Percentiles rank a stretch among this genome's conserved stretches.
Conservation (phyloP, 2,329 filamentous ascomycete genomes). For the Colletotrichum brevisporum region DNA sequence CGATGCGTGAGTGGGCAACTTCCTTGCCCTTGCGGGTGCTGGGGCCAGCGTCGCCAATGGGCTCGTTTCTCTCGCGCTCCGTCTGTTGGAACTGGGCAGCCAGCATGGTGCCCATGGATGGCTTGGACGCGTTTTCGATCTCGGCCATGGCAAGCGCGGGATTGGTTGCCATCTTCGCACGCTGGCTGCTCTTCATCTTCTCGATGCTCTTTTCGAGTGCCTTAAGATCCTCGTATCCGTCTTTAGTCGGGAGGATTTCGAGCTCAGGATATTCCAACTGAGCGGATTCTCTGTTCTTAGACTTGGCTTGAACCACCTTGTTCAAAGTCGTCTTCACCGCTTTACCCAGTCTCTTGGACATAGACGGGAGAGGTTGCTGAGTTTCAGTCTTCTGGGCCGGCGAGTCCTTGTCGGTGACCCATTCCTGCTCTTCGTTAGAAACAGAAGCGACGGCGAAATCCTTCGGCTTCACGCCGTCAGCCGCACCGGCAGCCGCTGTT, state of each 20-base stretch:
- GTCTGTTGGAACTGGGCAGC: conserved; percentile 14
- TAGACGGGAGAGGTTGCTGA: conserved; percentile 42
- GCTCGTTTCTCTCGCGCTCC: conserved; percentile 20
- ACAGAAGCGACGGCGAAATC: conserved; percentile 49
- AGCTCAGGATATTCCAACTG: conserved; percentile 53
- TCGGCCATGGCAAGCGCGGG: conserved; percentile 29
- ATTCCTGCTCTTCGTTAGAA: conserved; percentile 42
- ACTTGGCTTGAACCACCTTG: conserved; percentile 44
- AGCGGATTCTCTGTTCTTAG: not conserved
- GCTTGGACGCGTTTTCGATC: conserved; percentile 12
- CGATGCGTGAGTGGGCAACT: not conserved
- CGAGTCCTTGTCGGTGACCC: conserved; percentile 46
- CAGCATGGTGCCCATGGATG: conserved; percentile 5
- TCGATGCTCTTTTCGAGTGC: conserved; percentile 51
- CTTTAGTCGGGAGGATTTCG: conserved; percentile 50
- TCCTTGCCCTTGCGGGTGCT: not conserved
- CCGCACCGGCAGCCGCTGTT: conserved; percentile 43
- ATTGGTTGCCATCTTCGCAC: conserved; percentile 23
- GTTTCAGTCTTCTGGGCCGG: conserved; percentile 17
- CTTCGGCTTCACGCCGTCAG: conserved; percentile 46
- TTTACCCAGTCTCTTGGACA: conserved; percentile 50
- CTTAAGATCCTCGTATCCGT: conserved; percentile 49
- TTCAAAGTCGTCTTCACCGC: conserved; percentile 47
- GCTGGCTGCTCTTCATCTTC: conserved; percentile 44
- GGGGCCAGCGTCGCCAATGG: not conserved